phyloP scores from a whole-genome alignment of 306 rosid genomes.

The Abrus pulchellus region DNA sequence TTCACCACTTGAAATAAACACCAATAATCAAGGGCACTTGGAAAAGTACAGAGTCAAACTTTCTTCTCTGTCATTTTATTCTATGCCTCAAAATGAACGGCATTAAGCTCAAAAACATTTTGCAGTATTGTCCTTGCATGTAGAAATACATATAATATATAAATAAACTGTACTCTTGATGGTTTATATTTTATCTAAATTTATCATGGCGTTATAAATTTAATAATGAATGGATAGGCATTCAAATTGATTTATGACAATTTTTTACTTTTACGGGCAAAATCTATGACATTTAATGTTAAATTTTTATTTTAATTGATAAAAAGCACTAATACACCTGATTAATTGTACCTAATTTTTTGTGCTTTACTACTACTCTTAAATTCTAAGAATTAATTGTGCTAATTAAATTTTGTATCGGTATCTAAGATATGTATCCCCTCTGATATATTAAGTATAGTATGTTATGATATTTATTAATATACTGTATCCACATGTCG shows the following conservation, averaged over 20 bases:
- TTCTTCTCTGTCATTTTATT: not conserved
- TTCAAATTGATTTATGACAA: not conserved
- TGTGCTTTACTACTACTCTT: not conserved
- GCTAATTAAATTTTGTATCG: not conserved
- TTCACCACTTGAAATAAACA: not conserved
- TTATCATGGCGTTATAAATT: too few species aligned
- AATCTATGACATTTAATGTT: too few species aligned
- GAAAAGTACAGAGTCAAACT: not conserved
- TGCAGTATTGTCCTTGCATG: too few species aligned
- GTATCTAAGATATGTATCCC: not conserved
- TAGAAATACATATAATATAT: too few species aligned
- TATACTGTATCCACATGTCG: not conserved
- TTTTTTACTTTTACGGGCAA: not conserved
- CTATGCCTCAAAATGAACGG: not conserved
- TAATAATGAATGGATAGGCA: not conserved
- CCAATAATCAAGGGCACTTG: conserved; percentile 8
- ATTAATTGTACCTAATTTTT: too few species aligned
- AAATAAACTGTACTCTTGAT: too few species aligned
- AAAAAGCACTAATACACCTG: too few species aligned
- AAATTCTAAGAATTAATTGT: too few species aligned
- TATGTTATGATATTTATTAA: too few species aligned
- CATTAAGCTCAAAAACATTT: not conserved
- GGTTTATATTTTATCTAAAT: too few species aligned
- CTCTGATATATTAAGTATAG: too few species aligned
- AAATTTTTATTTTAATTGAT: too few species aligned